Evolutionary conservation across 1,139 yeast genomes (phyloP).

Genomic region (Saccharomycopsis hybrid): DNA sequence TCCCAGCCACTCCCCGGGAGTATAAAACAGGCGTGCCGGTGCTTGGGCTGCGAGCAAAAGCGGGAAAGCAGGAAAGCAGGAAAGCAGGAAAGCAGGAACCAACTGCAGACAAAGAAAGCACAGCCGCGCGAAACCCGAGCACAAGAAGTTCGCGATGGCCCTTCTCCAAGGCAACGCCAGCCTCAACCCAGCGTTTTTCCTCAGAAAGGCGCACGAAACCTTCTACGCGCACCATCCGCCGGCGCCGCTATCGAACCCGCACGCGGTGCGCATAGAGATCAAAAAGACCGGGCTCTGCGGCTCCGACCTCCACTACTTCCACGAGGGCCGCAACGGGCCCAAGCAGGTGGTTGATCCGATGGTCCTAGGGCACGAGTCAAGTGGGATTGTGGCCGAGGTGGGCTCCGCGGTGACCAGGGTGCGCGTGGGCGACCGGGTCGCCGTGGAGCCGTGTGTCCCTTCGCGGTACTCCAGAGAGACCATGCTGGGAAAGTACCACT

Average conservation of each 20-base stretch:
- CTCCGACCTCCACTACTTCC: constrained; percentile 77
- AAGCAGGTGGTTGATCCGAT: constrained; percentile 56
- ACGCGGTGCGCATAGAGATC: constrained; percentile 68
- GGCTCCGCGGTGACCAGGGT: constrained; percentile 51
- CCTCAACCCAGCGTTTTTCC: constrained; percentile 15
- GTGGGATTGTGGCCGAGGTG: constrained; percentile 64
- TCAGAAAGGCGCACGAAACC: constrained; percentile 13
- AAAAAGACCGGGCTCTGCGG: constrained; percentile 79
- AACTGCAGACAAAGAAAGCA: no score
- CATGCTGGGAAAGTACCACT: constrained; percentile 68
- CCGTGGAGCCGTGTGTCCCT: constrained; percentile 78
- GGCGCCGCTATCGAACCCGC: constrained; percentile 41
- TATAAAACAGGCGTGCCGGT: no score
- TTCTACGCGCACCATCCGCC: constrained; percentile 7
- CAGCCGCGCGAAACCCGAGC: no score
- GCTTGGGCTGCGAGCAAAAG: no score
- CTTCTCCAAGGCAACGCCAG: constrained; percentile 13
- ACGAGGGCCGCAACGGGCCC: constrained; percentile 73
- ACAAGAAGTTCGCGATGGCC: constrained; percentile 14
- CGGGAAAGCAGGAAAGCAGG: no score
- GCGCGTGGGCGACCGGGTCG: constrained; percentile 68
- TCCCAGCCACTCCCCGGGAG: no score
- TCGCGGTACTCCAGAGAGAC: constrained; percentile 69
- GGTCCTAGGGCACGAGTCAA: constrained; percentile 73
- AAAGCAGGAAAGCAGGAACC: no score